Conservation (phyloP, 1,284 basidiomycete genomes). For the Papiliotrema terrestris region DNA sequence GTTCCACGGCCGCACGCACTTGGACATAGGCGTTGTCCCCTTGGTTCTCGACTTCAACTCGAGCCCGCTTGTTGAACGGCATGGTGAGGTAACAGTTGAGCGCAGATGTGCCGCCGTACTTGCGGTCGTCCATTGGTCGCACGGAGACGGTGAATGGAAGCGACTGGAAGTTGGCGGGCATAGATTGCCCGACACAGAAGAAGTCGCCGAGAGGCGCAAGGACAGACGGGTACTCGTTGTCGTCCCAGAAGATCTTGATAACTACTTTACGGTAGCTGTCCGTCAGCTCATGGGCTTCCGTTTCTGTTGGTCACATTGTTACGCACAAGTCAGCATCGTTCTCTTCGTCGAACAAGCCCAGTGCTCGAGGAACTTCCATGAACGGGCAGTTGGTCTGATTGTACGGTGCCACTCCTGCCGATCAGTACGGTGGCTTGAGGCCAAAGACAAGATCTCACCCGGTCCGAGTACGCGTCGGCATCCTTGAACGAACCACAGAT, state of each 20-base stretch:
- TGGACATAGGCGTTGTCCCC: slow-evolving; percentile 4
- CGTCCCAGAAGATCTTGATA: slow-evolving; percentile 4
- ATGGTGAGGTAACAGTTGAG: slow-evolving; percentile 6
- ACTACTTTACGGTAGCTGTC: slow-evolving; percentile 1
- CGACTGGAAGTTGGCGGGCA: slow-evolving; percentile 3
- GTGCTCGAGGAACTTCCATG: background rate
- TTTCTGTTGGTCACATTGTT: too few species aligned
- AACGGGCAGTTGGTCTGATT: too few species aligned
- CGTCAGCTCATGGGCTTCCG: background rate
- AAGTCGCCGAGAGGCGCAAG: slow-evolving; percentile 5
- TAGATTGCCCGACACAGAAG: slow-evolving; percentile 3
- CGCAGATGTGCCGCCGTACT: background rate
- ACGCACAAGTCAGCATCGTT: slow-evolving; percentile 1
- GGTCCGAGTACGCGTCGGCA: too few species aligned
- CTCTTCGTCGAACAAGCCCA: slow-evolving; percentile 1
- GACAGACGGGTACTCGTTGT: background rate
- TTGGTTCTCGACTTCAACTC: slow-evolving; percentile 4
- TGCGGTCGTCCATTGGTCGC: background rate
- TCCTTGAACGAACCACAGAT: too few species aligned
- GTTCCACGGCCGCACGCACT: background rate
- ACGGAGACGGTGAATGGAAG: slow-evolving; percentile 3
- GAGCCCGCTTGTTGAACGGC: slow-evolving; percentile 4
- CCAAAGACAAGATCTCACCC: too few species aligned
- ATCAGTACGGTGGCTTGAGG: too few species aligned
- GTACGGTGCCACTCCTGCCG: too few species aligned